Conservation (phyloP, 257 asterid genomes). For the Scutellaria minor region DNA sequence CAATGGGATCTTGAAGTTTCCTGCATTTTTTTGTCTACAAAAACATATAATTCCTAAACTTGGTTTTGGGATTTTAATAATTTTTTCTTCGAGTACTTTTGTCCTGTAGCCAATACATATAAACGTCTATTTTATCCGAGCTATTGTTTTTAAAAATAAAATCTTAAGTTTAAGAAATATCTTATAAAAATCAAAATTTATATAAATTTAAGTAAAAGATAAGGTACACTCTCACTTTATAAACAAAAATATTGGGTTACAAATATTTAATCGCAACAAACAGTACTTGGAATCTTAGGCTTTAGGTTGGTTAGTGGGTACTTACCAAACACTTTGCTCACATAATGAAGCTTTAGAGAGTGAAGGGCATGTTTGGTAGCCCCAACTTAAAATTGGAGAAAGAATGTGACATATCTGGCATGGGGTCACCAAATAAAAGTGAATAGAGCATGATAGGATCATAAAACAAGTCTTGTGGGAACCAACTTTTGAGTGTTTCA, state of each 20-base stretch:
- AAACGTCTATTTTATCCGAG: too few species aligned
- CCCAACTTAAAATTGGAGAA: conserved; percentile 35
- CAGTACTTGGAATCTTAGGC: conserved; percentile 21
- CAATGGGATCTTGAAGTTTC: too few species aligned
- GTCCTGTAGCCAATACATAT: too few species aligned
- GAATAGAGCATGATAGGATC: conserved; percentile 59
- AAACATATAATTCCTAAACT: too few species aligned
- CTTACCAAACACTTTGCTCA: conserved; percentile 16
- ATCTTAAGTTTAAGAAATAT: not conserved
- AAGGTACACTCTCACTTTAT: not conserved
- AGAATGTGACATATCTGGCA: conserved; percentile 53
- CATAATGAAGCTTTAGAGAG: conserved; percentile 10
- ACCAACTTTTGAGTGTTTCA: conserved; percentile 53
- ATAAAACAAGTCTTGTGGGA: conserved; percentile 78
- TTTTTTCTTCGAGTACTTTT: too few species aligned
- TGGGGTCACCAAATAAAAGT: conserved; percentile 53
- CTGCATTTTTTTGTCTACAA: too few species aligned
- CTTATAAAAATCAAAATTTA: not conserved
- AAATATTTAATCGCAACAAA: not conserved
- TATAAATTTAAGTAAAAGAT: not conserved
- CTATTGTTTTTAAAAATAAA: too few species aligned
- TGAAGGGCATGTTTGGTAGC: conserved; percentile 39
- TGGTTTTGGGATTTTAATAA: too few species aligned
- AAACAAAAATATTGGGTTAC: conserved; percentile 1
- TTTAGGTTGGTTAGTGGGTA: conserved; percentile 24